A percentile compares a stretch with the other conserved stretches of the same genome.
These are phyloP conservation scores for Phytopythium vexans DNA, from an alignment of 352 stramenopile species.

Conservation along the genomic window DNA sequence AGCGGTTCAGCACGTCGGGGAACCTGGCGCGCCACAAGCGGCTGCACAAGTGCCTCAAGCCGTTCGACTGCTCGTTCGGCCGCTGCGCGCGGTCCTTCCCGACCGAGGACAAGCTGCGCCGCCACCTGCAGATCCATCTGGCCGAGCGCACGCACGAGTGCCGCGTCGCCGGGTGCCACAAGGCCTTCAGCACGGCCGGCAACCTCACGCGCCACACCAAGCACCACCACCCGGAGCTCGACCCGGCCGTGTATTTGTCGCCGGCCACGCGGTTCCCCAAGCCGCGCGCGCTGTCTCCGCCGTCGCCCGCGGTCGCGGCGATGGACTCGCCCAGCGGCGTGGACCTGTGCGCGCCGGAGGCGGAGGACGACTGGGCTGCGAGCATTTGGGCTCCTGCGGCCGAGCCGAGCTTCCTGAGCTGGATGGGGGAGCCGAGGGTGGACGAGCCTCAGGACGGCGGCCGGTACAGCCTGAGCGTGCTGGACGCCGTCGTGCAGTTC, in stretches of 20 bases:
- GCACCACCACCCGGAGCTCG: conserved; percentile 37
- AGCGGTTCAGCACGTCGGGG: conserved; percentile 54
- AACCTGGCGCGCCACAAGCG: conserved; percentile 54
- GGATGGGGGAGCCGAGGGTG: conserved; percentile 4
- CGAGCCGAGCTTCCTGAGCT: conserved; percentile 3
- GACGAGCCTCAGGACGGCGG: conserved; percentile 17
- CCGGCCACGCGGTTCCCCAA: conserved; percentile 2
- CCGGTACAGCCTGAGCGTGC: conserved; percentile 35
- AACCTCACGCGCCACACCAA: conserved; percentile 57
- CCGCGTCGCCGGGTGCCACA: conserved; percentile 31
- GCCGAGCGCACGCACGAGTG: conserved; percentile 43
- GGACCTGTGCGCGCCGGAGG: conserved; percentile 10
- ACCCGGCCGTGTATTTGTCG: conserved; percentile 10
- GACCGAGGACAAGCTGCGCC: conserved; percentile 36
- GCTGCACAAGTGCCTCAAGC: conserved; percentile 46
- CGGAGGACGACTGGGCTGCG: conserved; percentile 17
- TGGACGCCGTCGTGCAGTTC: conserved; percentile 44
- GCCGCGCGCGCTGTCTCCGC: conserved; percentile 1
- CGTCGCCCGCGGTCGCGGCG: too few relatives aligned
- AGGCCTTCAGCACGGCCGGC: conserved; percentile 55
- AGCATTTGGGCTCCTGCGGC: conserved; percentile 16
- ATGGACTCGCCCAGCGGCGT: conserved; percentile 5
- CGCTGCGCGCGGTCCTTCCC: conserved; percentile 38
- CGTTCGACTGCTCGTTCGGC: conserved; percentile 41
- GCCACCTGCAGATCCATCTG: conserved; percentile 56